phyloP scores from a whole-genome alignment of 768 basidiomycete species.

The Paxillus rubicundulus region DNA sequence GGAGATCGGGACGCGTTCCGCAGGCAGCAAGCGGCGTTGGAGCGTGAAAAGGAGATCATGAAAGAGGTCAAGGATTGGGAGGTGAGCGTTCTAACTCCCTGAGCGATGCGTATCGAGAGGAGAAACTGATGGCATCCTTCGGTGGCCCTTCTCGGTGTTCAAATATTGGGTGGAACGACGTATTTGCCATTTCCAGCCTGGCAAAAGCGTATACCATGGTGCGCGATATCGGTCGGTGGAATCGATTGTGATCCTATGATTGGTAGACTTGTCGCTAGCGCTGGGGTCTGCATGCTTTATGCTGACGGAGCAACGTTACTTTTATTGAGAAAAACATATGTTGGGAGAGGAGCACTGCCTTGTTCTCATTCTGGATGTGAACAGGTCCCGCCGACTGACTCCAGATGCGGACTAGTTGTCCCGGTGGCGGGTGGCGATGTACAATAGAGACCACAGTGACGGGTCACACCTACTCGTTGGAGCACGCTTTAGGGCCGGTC shows the following conservation, averaged over 20 bases:
- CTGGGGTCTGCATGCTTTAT: neutral
- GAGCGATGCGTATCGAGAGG: conserved; percentile 19
- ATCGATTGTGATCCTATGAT: conserved; percentile 58
- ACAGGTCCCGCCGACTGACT: conserved; percentile 7
- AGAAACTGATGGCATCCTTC: conserved; percentile 13
- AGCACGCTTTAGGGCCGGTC: conserved; percentile 21
- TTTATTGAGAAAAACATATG: conserved; percentile 11
- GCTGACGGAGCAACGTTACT: no score
- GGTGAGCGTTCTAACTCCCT: conserved; percentile 53
- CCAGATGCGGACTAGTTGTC: conserved; percentile 16
- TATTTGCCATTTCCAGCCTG: conserved; percentile 49
- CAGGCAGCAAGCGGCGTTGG: conserved; percentile 71
- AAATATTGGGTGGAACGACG: conserved; percentile 9
- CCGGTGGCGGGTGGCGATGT: conserved; percentile 35
- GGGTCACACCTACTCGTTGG: conserved; percentile 12
- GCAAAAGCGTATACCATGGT: conserved; percentile 85
- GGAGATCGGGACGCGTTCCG: conserved; percentile 88
- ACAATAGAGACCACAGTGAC: conserved; percentile 24
- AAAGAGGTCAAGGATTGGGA: conserved; percentile 91
- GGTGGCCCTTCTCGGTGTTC: neutral
- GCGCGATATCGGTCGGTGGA: conserved; percentile 61
- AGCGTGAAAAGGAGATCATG: conserved; percentile 88
- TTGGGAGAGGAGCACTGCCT: conserved; percentile 21
- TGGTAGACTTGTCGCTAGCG: conserved; percentile 8
- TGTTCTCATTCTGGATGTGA: conserved; percentile 5